These are phyloP conservation scores for Sphagnurus paluster DNA, from an alignment of 1,284 basidiomycete species.

Conservation along the genomic window DNA sequence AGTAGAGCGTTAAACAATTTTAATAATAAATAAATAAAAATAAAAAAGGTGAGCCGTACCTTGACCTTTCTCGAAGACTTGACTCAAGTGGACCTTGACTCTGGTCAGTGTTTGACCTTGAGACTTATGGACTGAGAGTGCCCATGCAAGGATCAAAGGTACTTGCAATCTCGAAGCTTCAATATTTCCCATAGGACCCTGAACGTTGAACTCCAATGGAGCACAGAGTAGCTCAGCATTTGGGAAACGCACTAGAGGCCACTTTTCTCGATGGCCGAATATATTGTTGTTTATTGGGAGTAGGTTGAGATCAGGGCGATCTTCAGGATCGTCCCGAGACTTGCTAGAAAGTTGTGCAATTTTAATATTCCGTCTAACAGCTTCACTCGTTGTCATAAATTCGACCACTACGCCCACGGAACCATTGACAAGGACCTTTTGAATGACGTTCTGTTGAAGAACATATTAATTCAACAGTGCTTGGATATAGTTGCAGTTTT, in stretches of 20 bases:
- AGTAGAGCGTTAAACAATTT: too few relatives aligned
- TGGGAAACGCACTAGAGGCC: constrained; percentile 56
- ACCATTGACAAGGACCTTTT: constrained; percentile 83
- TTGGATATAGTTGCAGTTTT: neutral
- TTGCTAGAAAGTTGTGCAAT: constrained; percentile 21
- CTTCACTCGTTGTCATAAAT: constrained; percentile 48
- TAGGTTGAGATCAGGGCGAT: too few relatives aligned
- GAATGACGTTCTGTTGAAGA: constrained; percentile 43
- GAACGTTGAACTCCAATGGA: constrained; percentile 49
- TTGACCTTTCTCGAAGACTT: constrained; percentile 79
- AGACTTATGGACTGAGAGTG: constrained; percentile 81
- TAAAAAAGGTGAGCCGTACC: too few relatives aligned
- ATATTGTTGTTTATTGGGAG: constrained; percentile 23
- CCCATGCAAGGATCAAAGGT: constrained; percentile 79
- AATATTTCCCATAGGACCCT: constrained; percentile 46
- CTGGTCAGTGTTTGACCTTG: constrained; percentile 79
- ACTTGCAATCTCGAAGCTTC: constrained; percentile 43
- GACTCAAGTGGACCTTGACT: constrained; percentile 66
- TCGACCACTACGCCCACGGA: constrained; percentile 71
- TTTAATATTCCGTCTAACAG: constrained; percentile 27
- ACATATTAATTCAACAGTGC: constrained; percentile 5
- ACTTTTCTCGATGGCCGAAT: constrained; percentile 33
- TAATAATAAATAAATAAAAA: too few relatives aligned
- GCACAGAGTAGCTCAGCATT: constrained; percentile 46
- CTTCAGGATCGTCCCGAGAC: too few relatives aligned